A percentile compares a stretch with the other conserved stretches of the same genome.
phyloP scores from a whole-genome alignment of 2,329 filamentous ascomycete genomes.

The Colletotrichum cereale region DNA sequence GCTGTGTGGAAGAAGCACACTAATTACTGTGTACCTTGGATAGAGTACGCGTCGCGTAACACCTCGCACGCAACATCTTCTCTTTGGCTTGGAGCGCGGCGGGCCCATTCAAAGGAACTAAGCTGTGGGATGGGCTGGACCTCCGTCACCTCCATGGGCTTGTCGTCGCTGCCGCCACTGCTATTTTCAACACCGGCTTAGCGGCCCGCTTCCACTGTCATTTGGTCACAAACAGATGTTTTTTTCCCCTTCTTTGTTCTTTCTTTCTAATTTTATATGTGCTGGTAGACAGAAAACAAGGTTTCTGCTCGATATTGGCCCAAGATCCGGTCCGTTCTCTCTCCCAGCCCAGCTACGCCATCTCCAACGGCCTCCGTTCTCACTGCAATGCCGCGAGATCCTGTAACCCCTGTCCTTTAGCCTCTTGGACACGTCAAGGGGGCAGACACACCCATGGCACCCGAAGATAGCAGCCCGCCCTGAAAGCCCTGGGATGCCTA shows the following conservation, averaged over 20 bases:
- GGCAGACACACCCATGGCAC: background rate
- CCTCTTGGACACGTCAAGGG: background rate
- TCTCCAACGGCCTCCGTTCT: slow-evolving; percentile 14
- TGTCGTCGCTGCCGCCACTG: background rate
- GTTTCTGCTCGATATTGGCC: slow-evolving; percentile 5
- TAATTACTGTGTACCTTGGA: too few species aligned
- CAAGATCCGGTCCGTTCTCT: background rate
- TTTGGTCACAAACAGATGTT: slow-evolving; percentile 2
- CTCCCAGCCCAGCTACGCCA: background rate
- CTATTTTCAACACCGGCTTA: slow-evolving; percentile 2
- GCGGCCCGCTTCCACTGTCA: background rate
- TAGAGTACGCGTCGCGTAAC: slow-evolving; percentile 18
- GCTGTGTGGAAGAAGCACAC: background rate
- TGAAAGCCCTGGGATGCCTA: background rate
- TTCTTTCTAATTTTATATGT: too few species aligned
- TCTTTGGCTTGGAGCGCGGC: slow-evolving; percentile 11
- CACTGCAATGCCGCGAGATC: background rate
- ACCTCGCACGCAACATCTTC: slow-evolving; percentile 14
- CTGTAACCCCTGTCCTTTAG: background rate
- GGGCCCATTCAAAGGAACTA: slow-evolving; percentile 28
- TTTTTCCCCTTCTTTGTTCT: too few species aligned
- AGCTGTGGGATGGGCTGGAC: slow-evolving; percentile 20
- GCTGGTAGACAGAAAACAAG: background rate
- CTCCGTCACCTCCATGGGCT: slow-evolving; percentile 14
- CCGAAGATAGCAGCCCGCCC: background rate